Conservation (phyloP, 768 basidiomycete species). For the Leccinum rimulosum region DNA sequence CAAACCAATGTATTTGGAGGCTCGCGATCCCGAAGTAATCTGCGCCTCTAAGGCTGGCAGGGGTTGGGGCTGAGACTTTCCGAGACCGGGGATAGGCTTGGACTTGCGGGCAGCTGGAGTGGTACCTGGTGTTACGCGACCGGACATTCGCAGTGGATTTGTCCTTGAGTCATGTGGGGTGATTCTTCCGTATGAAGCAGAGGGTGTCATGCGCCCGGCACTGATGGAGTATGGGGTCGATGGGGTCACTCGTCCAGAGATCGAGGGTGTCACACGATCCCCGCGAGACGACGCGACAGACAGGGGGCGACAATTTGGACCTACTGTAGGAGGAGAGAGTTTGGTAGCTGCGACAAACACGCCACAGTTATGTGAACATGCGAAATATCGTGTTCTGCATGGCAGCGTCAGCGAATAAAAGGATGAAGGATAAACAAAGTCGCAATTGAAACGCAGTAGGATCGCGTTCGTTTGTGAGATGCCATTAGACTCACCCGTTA, state of each 20-base stretch:
- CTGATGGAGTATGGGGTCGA: conserved; percentile 36
- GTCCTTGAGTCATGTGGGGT: conserved; percentile 32
- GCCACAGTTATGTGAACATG: conserved; percentile 81
- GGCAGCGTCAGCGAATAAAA: conserved; percentile 10
- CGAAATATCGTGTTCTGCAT: conserved; percentile 76
- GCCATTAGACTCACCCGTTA: conserved; percentile 60
- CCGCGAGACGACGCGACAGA: conserved; percentile 76
- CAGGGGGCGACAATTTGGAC: conserved; percentile 58
- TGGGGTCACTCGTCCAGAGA: conserved; percentile 47
- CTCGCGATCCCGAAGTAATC: conserved; percentile 81
- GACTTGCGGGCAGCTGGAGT: conserved; percentile 33
- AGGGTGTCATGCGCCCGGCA: conserved; percentile 58
- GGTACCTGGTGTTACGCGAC: conserved; percentile 47
- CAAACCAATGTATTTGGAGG: conserved; percentile 80
- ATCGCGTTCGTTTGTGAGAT: not conserved
- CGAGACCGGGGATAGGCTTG: conserved; percentile 32
- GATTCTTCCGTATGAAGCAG: conserved; percentile 44
- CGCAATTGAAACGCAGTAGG: not conserved
- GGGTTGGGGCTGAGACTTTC: conserved; percentile 32
- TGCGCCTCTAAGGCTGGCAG: conserved; percentile 31
- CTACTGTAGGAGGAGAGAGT: conserved; percentile 74
- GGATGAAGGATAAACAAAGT: not conserved
- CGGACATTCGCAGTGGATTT: conserved; percentile 33
- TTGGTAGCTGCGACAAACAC: conserved; percentile 87
- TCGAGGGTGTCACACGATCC: conserved; percentile 43